Base-by-base conservation (phyloP, 2,329 filamentous ascomycete species). In the Hypoxylon sp. region DNA sequence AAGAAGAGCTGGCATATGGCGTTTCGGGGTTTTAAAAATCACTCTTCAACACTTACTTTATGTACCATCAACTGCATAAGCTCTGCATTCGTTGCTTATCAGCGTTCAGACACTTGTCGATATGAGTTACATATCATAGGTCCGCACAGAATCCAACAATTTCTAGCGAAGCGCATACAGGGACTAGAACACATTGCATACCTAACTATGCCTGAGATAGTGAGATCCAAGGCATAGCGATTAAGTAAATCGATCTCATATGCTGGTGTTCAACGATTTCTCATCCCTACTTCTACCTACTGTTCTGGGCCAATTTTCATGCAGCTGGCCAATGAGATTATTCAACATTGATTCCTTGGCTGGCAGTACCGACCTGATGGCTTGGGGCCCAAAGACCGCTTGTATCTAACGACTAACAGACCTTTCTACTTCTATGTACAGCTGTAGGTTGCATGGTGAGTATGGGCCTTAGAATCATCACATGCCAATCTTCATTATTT, bases 1-100 rank as follows among this genome's bases (percentile, higher is more conserved):
- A 62, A 16, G 47, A 51, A 52, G 59, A 62, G 53, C 46, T 52
- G 61, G n/a, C 32, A 53, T 58, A 41, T 12, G 64, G 62, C 53
- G 67, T 71, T 68, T 37, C 25, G 23, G 60, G 51, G 19, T 12
- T 21, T 12, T 41, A 1, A 46, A 59, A 65, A 54, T 46, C 39
- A 32, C 9, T 63, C 37, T 71, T 71, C 69, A 69, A 69, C 67
- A 69, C 29, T 39, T 50, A 19, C 45, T 29, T 61, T 54, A 67
- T 61, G 32, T 61, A 67, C 29, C 54, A 68, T 68, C 63, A 68
- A 64, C 63, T 61, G 39, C 60, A 55, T 63, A 57, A 61, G 61
- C 9, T 23, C 7, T 47, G 48, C 53, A 37, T 29, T 46, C 34
- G 14, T 43, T 45, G 14, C 21, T 27, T 19, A 19, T 19, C 5